A percentile compares a stretch with the other conserved stretches of the same genome.
Conservation (phyloP, 192 early-diverging fungal genomes). For the Coemansia sp. region DNA sequence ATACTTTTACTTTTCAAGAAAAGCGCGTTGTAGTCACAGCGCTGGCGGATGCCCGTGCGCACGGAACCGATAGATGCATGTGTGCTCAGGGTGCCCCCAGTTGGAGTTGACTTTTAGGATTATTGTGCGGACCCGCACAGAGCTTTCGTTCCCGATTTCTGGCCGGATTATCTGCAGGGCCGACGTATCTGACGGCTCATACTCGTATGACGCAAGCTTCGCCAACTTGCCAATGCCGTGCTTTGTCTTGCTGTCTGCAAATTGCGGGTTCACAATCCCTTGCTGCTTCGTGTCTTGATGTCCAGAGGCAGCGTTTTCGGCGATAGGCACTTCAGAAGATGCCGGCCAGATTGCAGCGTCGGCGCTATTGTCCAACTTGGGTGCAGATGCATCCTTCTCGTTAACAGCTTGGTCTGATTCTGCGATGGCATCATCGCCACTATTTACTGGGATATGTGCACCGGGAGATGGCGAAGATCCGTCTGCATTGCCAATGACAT, state of each 20-base stretch:
- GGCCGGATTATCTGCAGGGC: conserved; percentile 55
- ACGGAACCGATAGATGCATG: conserved; percentile 74
- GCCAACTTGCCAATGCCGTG: conserved; percentile 26
- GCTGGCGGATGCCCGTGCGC: conserved; percentile 58
- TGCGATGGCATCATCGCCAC: not conserved
- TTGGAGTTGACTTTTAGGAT: conserved; percentile 65
- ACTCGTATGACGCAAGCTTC: conserved; percentile 45
- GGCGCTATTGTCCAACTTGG: not conserved
- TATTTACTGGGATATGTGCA: not conserved
- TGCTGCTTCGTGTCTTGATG: not conserved
- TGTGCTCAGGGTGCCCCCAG: conserved; percentile 71
- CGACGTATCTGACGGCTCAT: conserved; percentile 43
- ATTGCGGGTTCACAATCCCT: conserved; percentile 26
- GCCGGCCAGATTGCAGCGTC: not conserved
- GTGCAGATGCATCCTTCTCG: not conserved
- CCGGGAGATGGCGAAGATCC: not conserved
- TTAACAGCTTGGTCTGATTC: not conserved
- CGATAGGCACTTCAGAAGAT: not conserved
- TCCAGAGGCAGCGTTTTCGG: not conserved
- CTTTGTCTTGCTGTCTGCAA: conserved; percentile 19
- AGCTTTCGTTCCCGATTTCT: conserved; percentile 1
- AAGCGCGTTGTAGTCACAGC: conserved; percentile 1
- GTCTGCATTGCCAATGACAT: conserved; percentile 20
- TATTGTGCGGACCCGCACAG: conserved; percentile 54
- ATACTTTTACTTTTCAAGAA: not conserved